phyloP scores from a whole-genome alignment of 805 yeast genomes.

The Ogataea nonfermentans region DNA sequence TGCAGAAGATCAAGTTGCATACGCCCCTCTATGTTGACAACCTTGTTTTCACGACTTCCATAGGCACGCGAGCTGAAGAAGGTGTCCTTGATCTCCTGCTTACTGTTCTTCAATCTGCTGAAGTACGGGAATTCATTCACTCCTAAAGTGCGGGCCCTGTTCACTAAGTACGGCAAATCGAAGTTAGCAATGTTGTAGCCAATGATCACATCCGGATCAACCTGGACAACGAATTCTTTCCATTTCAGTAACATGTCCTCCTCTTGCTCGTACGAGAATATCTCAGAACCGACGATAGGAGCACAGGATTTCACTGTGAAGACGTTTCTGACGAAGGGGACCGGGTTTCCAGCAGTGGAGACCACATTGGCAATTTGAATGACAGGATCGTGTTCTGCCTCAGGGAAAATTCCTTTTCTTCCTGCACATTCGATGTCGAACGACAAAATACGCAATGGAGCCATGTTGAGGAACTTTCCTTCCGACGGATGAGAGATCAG shows the following conservation, averaged over 20 bases:
- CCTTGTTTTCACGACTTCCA: slow-evolving; percentile 93
- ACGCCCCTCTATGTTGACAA: slow-evolving; percentile 91
- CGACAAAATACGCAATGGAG: slow-evolving; percentile 89
- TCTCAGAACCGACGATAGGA: slow-evolving; percentile 91
- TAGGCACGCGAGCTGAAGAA: slow-evolving; percentile 92
- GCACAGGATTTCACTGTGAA: slow-evolving; percentile 91
- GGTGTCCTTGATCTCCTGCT: slow-evolving; percentile 78
- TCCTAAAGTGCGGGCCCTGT: slow-evolving; percentile 76
- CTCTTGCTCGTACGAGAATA: slow-evolving; percentile 72
- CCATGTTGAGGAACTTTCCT: slow-evolving; percentile 90
- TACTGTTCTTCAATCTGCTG: slow-evolving; percentile 66
- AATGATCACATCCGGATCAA: slow-evolving; percentile 94
- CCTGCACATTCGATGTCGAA: slow-evolving; percentile 99
- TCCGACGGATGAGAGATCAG: slow-evolving; percentile 81
- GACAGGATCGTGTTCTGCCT: slow-evolving; percentile 88
- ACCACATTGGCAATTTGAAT: slow-evolving; percentile 97
- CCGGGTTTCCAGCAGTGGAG: slow-evolving; percentile 73
- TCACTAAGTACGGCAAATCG: slow-evolving; percentile 89
- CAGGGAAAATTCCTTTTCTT: slow-evolving; percentile 94
- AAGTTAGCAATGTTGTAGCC: slow-evolving; percentile 95
- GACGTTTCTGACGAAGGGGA: slow-evolving; percentile 91
- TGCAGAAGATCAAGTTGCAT: slow-evolving; percentile 92
- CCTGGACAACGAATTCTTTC: slow-evolving; percentile 79
- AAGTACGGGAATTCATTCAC: slow-evolving; percentile 75
- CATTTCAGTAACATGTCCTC: slow-evolving; percentile 80